Evolutionary conservation across 192 early-diverging fungal species (phyloP), one percentile per base, ranked within the genome.

Genomic region (Spizellomyces sp.): DNA sequence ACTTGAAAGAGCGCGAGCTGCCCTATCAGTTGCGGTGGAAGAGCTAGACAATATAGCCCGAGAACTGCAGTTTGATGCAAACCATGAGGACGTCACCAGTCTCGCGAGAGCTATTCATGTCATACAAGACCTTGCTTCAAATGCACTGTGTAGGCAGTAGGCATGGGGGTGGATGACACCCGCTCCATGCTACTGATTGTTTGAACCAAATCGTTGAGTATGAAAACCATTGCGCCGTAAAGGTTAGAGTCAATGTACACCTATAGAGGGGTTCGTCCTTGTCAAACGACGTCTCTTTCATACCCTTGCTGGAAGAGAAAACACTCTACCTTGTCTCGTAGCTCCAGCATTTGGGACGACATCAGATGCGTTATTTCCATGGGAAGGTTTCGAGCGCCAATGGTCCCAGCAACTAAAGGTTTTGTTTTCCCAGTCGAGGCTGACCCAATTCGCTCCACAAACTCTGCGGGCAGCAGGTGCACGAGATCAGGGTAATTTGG

Each of bases 101-200:
- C 27, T 36, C 0, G 27, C 27, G 42, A 47, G 17, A 41, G 17
- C 17, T n/a, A 62, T n/a, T n/a, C n/a, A 27, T n/a, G 61, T 17
- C 21, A 17, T 15, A 58, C 17, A 15, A 59, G 14, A 60, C 21
- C 19, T 66, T 66, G 50, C 6, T 66, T 66, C 65, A 66, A 45
- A 60, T 61, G 50, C 4, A 92, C 90, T 12, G 89, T 79, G 62
- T 94, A 93, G 10, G 90, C 90, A 48, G 89, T 70, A 14, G 92
- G 93, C 52, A 94, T 92, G 5, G 92, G 91, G 12, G 89, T 91
- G n/a, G 84, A 82, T 14, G 88, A 62, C 66, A 94, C 91, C 46
- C 93, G 86, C 74, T 93, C 92, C 62, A 90, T 90, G 7, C 78
- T 73, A 45, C 89, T 88, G 19, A 94, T 69, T 66, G 85, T 84